Evolutionary conservation across 257 asterid genomes (phyloP).

Genomic region (Solanum appendiculatum): DNA sequence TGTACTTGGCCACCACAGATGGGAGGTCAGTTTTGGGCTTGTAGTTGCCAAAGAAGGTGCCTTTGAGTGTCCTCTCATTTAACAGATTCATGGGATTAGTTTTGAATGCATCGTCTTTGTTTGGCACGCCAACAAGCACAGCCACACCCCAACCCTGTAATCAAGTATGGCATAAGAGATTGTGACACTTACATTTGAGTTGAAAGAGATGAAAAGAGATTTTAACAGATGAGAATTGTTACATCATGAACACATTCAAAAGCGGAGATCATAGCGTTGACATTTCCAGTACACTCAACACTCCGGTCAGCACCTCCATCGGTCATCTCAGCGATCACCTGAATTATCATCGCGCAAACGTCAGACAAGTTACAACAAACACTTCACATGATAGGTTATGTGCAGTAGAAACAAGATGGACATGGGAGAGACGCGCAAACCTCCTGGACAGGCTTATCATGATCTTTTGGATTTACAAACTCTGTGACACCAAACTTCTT

Average conservation of each 20-base stretch:
- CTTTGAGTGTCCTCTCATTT: slow-evolving; percentile 80
- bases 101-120: slow-evolving; percentile 57
- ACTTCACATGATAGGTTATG: not conserved
- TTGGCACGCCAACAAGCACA: slow-evolving; percentile 87
- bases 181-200: not conserved
- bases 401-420: not conserved
- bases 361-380: not conserved
- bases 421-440: slow-evolving; percentile 4
- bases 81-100: slow-evolving; percentile 60
- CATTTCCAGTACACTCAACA: slow-evolving; percentile 71
- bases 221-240: not conserved
- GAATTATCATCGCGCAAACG: not conserved
- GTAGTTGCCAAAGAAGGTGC: slow-evolving; percentile 81
- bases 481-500: slow-evolving; percentile 73
- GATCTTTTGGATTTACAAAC: slow-evolving; percentile 73
- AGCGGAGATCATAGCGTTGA: slow-evolving; percentile 80
- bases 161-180: not conserved
- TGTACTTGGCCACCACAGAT: slow-evolving; percentile 55
- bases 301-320: slow-evolving; percentile 87
- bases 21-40: slow-evolving; percentile 77
- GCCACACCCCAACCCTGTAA: slow-evolving; percentile 92
- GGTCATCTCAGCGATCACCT: slow-evolving; percentile 76
- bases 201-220: not conserved
- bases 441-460: slow-evolving; percentile 69
- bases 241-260: slow-evolving; percentile 95